Evolutionary conservation across 1,284 basidiomycete genomes (phyloP).

Genomic region (Schizophyllum amplum): DNA sequence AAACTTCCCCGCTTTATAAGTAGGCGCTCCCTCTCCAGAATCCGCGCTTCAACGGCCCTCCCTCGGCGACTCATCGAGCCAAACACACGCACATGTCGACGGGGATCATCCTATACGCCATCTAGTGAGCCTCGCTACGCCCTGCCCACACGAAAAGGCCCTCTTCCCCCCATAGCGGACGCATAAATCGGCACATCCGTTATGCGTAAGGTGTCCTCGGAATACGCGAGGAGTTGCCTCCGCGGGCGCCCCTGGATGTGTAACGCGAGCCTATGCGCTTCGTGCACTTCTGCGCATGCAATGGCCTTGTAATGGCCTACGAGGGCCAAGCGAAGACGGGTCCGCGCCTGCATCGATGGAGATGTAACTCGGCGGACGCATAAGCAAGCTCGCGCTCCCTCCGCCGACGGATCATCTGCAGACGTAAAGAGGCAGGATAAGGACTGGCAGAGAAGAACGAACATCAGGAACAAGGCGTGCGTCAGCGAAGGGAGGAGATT

Average conservation of each 20-base stretch:
- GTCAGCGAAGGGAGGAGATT: neutral
- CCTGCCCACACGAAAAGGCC: neutral
- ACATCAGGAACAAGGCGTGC: neutral
- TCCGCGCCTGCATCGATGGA: neutral
- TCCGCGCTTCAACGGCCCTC: neutral
- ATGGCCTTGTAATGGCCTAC: too few relatives aligned
- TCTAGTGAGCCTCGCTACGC: neutral
- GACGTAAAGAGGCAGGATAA: neutral
- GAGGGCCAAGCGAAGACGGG: too few relatives aligned
- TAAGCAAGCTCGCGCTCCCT: neutral
- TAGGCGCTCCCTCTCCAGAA: neutral
- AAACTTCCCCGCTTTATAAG: too few relatives aligned
- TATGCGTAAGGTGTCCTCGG: neutral
- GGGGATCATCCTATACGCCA: neutral
- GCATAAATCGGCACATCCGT: neutral
- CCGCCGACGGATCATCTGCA: neutral
- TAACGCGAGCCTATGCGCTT: neutral
- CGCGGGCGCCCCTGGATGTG: neutral
- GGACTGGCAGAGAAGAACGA: neutral
- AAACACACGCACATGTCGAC: neutral
- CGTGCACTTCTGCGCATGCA: neutral
- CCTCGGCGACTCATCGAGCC: neutral
- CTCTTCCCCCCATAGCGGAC: neutral
- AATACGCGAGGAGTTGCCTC: neutral
- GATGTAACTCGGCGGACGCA: neutral